A percentile compares a stretch with the other conserved stretches of the same genome.
Evolutionary conservation across 345 rosid species (phyloP).

Genomic region (Rhodamnia rubescens): DNA sequence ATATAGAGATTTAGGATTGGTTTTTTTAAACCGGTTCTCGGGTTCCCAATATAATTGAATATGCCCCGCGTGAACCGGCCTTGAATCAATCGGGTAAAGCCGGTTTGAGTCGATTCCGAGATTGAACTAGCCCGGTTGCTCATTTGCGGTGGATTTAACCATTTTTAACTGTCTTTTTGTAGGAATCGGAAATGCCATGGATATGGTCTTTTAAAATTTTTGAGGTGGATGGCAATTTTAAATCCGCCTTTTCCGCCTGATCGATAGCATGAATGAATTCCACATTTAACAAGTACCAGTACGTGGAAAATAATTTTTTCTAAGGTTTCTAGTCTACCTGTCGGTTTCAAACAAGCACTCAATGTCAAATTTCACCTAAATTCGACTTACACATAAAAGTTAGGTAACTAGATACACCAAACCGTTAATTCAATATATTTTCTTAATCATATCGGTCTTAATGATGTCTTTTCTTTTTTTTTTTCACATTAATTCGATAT

Average conservation of each 20-base stretch:
- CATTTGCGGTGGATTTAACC: background rate
- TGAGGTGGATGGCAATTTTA: background rate
- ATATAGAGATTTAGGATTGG: background rate
- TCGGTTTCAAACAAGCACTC: background rate
- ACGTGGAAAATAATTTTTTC: background rate
- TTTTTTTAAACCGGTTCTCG: background rate
- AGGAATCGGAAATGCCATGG: background rate
- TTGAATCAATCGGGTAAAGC: background rate
- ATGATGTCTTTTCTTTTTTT: background rate
- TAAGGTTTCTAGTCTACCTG: background rate
- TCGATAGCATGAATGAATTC: background rate
- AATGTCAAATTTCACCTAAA: background rate
- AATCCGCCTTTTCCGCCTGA: background rate
- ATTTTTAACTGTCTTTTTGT: background rate
- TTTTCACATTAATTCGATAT: background rate
- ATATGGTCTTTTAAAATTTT: no score
- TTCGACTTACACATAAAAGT: background rate
- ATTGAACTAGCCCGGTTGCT: background rate
- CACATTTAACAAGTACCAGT: background rate
- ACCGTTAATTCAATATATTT: background rate
- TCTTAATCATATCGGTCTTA: background rate
- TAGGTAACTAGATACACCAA: background rate
- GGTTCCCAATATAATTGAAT: no score
- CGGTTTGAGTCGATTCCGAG: background rate
- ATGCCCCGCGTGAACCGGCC: background rate